Conservation (phyloP, 495 filamentous ascomycete species). For the Podospora appendiculata region DNA sequence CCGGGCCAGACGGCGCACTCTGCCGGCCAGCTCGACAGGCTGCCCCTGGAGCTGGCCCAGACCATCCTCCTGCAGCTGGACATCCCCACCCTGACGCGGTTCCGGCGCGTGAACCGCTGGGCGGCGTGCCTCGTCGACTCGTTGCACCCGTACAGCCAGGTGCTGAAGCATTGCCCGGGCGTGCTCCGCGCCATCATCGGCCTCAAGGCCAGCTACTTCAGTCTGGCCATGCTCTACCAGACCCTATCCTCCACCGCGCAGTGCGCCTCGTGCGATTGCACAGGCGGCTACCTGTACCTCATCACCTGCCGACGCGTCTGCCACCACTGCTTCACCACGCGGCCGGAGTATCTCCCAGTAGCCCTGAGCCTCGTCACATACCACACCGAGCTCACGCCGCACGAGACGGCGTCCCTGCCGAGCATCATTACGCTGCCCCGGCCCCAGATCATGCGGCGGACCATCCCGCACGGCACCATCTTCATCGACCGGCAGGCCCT, state of each 20-base stretch:
- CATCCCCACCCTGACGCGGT: conserved; percentile 9
- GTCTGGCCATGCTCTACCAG: background rate
- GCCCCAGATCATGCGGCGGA: background rate
- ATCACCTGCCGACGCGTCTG: background rate
- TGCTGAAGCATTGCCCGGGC: background rate
- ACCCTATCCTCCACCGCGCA: background rate
- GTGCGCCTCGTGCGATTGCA: background rate
- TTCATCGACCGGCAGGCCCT: background rate
- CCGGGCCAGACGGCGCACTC: background rate
- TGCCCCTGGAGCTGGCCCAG: conserved; percentile 14
- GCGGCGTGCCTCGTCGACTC: conserved; percentile 16
- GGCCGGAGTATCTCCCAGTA: background rate
- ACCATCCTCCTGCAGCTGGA: conserved; percentile 11
- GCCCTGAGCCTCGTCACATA: too few species aligned
- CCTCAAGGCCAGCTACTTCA: background rate
- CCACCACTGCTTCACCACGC: background rate
- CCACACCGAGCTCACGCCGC: too few species aligned
- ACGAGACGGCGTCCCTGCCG: background rate
- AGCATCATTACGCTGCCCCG: background rate
- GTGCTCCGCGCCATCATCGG: background rate
- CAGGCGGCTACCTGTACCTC: background rate
- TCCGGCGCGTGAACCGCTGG: conserved; percentile 18
- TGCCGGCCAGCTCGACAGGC: conserved; percentile 7
- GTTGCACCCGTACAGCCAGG: conserved; percentile 7
- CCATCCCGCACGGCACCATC: background rate